Percentiles rank a stretch among this genome's conserved stretches.
These are phyloP conservation scores for Aspergillus amoenus DNA, from an alignment of 2,329 filamentous ascomycete species.

Conservation along the genomic window DNA sequence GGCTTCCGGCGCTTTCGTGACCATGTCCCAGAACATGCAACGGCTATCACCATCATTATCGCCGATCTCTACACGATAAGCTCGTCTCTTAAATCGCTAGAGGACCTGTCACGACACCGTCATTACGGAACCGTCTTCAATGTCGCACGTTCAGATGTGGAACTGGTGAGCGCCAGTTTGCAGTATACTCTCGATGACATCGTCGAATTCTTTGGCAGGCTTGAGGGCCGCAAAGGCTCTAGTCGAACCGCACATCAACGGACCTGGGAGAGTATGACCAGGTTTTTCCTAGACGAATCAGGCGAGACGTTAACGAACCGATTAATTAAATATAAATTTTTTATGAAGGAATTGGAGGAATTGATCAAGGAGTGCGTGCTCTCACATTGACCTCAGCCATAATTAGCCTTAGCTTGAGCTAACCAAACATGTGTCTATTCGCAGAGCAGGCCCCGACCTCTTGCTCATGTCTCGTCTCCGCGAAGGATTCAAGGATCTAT, in stretches of 20 bases:
- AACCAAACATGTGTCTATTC: neutral
- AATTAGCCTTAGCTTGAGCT: constrained; percentile 9
- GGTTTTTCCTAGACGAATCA: constrained; percentile 48
- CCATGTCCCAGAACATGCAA: constrained; percentile 51
- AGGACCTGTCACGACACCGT: constrained; percentile 43
- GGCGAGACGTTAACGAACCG: constrained; percentile 48
- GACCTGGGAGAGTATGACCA: constrained; percentile 53
- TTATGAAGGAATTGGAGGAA: constrained; percentile 47
- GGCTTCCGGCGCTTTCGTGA: constrained; percentile 52
- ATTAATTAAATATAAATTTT: constrained; percentile 51
- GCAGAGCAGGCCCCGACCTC: constrained; percentile 28
- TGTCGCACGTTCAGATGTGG: constrained; percentile 48
- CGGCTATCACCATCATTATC: constrained; percentile 55
- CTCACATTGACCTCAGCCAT: neutral
- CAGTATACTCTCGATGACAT: constrained; percentile 53
- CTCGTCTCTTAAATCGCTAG: constrained; percentile 49
- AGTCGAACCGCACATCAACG: constrained; percentile 43
- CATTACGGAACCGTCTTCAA: constrained; percentile 39
- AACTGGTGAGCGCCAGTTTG: constrained; percentile 50
- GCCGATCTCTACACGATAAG: constrained; percentile 57
- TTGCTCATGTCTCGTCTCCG: constrained; percentile 28
- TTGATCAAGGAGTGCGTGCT: constrained; percentile 47
- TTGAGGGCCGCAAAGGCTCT: constrained; percentile 30
- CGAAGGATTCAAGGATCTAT: constrained; percentile 25
- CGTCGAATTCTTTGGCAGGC: constrained; percentile 44